Conservation (phyloP, 2,329 filamentous ascomycete genomes). For the Sporothrix schenckii region DNA sequence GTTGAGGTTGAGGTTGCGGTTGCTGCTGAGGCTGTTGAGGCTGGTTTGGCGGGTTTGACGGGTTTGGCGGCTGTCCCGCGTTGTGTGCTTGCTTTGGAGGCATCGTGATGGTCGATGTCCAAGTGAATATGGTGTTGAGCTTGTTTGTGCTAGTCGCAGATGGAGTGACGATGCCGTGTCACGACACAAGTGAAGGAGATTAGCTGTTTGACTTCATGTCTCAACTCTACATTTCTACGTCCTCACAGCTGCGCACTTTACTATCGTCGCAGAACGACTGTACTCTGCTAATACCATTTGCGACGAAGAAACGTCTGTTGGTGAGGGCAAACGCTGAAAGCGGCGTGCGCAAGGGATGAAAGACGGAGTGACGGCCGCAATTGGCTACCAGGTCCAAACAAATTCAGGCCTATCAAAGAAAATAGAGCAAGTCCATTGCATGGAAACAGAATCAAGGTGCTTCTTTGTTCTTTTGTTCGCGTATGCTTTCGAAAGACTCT, state of each 20-base stretch:
- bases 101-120: neutral
- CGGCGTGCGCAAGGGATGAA: constrained; percentile 13
- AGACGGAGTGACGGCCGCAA: neutral
- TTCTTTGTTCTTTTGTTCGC: constrained; percentile 1
- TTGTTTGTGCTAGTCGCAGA: neutral
- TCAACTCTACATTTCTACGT: neutral
- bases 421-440: neutral
- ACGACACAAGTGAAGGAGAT: no score
- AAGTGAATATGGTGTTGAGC: neutral
- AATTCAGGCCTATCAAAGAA: neutral
- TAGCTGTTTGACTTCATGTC: neutral
- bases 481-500: neutral
- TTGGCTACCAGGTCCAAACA: neutral
- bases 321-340: neutral
- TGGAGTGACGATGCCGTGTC: neutral
- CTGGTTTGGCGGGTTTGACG: neutral
- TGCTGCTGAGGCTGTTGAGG: neutral
- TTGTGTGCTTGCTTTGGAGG: neutral
- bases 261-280: neutral
- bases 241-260: neutral
- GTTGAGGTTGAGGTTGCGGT: neutral
- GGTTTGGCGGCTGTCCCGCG: neutral
- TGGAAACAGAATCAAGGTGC: neutral
- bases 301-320: neutral
- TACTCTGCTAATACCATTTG: neutral